Evolutionary conservation across 257 asterid genomes (phyloP).

Genomic region (Solanum bulbocastanum): DNA sequence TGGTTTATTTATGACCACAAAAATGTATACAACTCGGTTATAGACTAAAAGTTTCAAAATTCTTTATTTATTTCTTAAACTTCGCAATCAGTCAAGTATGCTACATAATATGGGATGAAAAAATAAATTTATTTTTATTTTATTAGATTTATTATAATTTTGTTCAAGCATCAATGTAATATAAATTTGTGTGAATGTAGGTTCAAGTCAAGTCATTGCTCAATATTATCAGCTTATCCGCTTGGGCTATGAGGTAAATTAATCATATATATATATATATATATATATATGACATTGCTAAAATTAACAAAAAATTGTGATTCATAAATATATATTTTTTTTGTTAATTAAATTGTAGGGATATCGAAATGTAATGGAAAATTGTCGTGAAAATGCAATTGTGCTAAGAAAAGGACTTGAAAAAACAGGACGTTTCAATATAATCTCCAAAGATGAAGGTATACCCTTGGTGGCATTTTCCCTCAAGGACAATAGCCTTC

Average conservation of each 20-base stretch:
- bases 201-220: conserved; percentile 34
- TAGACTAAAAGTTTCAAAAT: too few species aligned
- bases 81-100: background rate
- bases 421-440: conserved; percentile 18
- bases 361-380: conserved; percentile 21
- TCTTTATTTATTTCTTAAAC: too few species aligned
- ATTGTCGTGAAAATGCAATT: conserved; percentile 18
- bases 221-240: conserved; percentile 29
- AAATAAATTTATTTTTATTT: too few species aligned
- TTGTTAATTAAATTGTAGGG: background rate
- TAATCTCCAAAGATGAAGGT: conserved; percentile 22
- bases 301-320: too few species aligned
- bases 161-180: background rate
- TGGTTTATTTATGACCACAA: too few species aligned
- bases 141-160: background rate
- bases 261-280: too few species aligned
- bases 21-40: too few species aligned
- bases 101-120: too few species aligned
- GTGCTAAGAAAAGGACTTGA: conserved; percentile 21
- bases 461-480: conserved; percentile 28
- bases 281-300: too few species aligned
- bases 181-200: background rate
- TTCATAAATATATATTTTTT: too few species aligned
- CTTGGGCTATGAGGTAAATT: conserved; percentile 21
- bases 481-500: conserved; percentile 14